Conservation (phyloP, 2,329 filamentous ascomycete species). For the Colletotrichum sidae region DNA sequence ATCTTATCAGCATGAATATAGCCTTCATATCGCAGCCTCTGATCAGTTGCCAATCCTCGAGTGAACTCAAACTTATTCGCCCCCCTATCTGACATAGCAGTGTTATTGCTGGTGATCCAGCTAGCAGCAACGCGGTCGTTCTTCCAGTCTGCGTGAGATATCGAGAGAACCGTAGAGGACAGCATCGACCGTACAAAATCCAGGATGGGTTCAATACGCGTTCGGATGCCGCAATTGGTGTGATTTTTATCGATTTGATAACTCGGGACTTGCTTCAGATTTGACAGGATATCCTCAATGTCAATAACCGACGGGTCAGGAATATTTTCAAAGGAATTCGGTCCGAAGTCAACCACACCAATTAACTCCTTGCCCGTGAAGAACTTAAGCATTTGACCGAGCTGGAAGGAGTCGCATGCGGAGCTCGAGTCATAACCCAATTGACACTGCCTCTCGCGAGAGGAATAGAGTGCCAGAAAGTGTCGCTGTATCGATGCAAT, state of each 20-base stretch:
- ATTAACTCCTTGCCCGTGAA: constrained; percentile 71
- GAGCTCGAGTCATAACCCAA: constrained; percentile 79
- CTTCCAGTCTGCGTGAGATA: constrained; percentile 61
- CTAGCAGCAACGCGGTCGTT: constrained; percentile 51
- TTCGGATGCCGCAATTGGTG: constrained; percentile 77
- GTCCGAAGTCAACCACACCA: constrained; percentile 67
- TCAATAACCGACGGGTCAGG: constrained; percentile 68
- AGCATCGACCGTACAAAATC: constrained; percentile 72
- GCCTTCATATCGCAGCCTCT: constrained; percentile 61
- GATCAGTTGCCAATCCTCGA: constrained; percentile 60
- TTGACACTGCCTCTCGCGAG: constrained; percentile 75
- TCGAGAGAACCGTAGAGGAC: constrained; percentile 56
- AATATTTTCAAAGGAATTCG: constrained; percentile 56
- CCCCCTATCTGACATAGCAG: constrained; percentile 18
- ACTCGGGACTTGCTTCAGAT: constrained; percentile 73
- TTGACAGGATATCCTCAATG: constrained; percentile 68
- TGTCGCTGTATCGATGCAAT: constrained; percentile 76
- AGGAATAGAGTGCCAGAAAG: constrained; percentile 75
- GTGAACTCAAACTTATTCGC: constrained; percentile 60
- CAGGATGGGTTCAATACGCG: constrained; percentile 72
- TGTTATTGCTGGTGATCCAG: constrained; percentile 49
- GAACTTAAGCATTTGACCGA: constrained; percentile 82
- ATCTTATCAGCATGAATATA: constrained; percentile 62
- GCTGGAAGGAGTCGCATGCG: constrained; percentile 81
- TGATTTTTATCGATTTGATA: constrained; percentile 83